phyloP scores from a whole-genome alignment of 176 grass and related monocot species.

The Tillandsia fasciculata region DNA sequence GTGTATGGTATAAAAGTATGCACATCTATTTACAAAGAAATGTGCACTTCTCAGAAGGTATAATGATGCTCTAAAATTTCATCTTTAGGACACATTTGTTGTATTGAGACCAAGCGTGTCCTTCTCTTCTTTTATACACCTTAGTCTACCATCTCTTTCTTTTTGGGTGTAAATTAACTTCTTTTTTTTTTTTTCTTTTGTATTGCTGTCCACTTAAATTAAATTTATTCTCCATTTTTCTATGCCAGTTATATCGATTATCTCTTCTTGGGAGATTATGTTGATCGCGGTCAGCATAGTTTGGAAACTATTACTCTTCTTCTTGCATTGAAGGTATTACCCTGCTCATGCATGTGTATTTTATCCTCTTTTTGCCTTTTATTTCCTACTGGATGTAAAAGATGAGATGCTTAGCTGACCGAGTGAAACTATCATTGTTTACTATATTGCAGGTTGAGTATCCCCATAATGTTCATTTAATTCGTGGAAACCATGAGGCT shows the following conservation, averaged over 20 bases:
- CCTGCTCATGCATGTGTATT: background rate
- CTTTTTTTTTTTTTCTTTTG: background rate
- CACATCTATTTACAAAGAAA: too few relatives aligned
- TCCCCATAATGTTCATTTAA: constrained; percentile 96
- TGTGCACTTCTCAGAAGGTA: too few relatives aligned
- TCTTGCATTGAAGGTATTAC: constrained; percentile 83
- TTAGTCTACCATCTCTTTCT: background rate
- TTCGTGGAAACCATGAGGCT: constrained; percentile 97
- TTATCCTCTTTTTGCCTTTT: background rate
- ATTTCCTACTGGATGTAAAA: background rate
- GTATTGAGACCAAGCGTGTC: too few relatives aligned
- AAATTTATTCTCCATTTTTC: background rate
- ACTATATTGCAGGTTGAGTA: constrained; percentile 69
- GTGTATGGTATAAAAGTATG: too few relatives aligned
- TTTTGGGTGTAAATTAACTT: background rate
- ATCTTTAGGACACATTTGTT: too few relatives aligned
- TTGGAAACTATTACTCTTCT: constrained; percentile 97
- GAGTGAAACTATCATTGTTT: background rate
- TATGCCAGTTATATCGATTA: constrained; percentile 87
- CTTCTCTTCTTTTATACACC: too few relatives aligned
- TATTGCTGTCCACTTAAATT: background rate
- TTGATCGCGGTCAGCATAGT: constrained; percentile 99
- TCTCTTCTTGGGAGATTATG: constrained; percentile 98
- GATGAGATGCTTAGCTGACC: background rate
- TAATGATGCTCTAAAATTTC: too few relatives aligned